Evolutionary conservation across 1,284 basidiomycete genomes (phyloP).

Genomic region (Phylloporus gajari): DNA sequence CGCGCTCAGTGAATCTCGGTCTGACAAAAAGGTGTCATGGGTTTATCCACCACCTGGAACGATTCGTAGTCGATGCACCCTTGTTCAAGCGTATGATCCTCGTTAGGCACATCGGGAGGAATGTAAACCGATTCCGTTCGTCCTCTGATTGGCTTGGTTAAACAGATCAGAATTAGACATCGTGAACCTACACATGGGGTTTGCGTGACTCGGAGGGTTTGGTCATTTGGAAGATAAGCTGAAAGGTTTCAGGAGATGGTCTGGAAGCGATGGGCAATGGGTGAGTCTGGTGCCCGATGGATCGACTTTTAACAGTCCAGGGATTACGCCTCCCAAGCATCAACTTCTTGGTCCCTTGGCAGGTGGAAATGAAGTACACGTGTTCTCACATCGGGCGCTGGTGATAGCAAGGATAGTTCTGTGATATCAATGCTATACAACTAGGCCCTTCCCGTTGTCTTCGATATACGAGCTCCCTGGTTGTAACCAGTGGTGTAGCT

Average conservation of each 20-base stretch:
- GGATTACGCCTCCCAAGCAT: neutral
- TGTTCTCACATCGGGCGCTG: constrained; percentile 22
- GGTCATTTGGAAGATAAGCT: neutral
- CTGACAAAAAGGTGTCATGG: too few relatives aligned
- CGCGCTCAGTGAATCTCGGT: neutral
- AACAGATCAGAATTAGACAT: neutral
- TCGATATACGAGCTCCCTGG: neutral
- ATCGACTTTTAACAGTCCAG: constrained; percentile 3
- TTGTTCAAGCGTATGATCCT: too few relatives aligned
- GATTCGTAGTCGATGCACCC: neutral
- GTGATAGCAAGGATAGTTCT: constrained; percentile 30
- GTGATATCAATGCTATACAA: neutral
- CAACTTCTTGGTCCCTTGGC: constrained; percentile 6
- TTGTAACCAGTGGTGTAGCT: neutral
- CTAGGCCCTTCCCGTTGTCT: too few relatives aligned
- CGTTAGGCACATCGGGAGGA: neutral
- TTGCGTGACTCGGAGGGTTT: neutral
- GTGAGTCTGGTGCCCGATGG: too few relatives aligned
- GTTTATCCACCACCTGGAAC: neutral
- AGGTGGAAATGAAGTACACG: constrained; percentile 7
- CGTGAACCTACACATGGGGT: neutral
- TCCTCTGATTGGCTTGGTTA: neutral
- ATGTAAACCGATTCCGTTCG: neutral
- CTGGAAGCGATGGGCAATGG: neutral
- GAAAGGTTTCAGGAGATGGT: neutral